phyloP scores from a whole-genome alignment of 1,284 basidiomycete genomes.

The Phlebopus sp. region DNA sequence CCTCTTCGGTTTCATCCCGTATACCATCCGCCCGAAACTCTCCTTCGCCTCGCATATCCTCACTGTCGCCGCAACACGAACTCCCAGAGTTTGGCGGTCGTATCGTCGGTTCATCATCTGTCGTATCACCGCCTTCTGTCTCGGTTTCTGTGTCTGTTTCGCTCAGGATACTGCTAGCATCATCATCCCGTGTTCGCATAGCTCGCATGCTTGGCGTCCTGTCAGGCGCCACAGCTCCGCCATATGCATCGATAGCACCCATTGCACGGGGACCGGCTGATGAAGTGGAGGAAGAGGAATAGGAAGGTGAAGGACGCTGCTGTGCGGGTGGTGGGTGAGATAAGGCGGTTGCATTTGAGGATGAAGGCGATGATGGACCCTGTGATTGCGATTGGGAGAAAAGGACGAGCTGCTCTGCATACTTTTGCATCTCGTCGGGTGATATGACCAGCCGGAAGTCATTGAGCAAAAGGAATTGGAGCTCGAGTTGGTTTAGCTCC shows the following conservation, averaged over 20 bases:
- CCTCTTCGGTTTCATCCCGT: conserved; percentile 3
- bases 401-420: conserved; percentile 82
- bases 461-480: conserved; percentile 95
- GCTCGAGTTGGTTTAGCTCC: conserved; percentile 95
- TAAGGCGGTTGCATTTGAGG: conserved; percentile 22
- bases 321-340: conserved; percentile 26
- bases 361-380: conserved; percentile 25
- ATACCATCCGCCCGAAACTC: conserved; percentile 21
- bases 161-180: conserved; percentile 31
- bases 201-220: conserved; percentile 31
- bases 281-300: conserved; percentile 9
- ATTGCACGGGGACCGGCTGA: conserved; percentile 45
- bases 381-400: conserved; percentile 49
- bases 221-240: conserved; percentile 33
- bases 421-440: conserved; percentile 90
- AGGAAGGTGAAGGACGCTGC: conserved; percentile 13
- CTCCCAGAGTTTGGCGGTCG: conserved; percentile 42
- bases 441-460: conserved; percentile 91
- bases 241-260: conserved; percentile 53
- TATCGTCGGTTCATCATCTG: conserved; percentile 77
- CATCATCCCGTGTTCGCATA: conserved; percentile 29
- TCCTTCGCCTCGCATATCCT: conserved; percentile 24
- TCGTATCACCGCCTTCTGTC: conserved; percentile 50
- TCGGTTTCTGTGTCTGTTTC: conserved; percentile 38
- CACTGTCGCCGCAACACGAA: conserved; percentile 28